phyloP scores from a whole-genome alignment of 306 rosid genomes.

The Mucuna pruriens region DNA sequence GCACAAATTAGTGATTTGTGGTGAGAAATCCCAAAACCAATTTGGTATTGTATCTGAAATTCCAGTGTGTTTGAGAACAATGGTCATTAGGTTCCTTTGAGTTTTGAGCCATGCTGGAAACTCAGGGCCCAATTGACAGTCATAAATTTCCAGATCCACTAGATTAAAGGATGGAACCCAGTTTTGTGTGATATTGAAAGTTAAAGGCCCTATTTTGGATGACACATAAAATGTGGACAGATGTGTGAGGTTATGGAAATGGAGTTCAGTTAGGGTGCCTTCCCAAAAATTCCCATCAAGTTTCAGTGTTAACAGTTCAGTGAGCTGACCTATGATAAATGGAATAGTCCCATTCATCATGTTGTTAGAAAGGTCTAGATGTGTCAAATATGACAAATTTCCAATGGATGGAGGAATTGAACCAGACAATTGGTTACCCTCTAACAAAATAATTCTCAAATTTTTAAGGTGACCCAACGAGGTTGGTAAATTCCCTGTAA shows the following conservation, averaged over 20 bases:
- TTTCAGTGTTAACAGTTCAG: background rate
- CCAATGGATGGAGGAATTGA: background rate
- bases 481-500: background rate
- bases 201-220: background rate
- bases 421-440: background rate
- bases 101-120: background rate
- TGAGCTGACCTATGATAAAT: background rate
- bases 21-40: background rate
- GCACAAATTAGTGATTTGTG: background rate
- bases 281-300: slow-evolving; percentile 1
- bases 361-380: background rate
- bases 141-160: background rate
- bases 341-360: background rate
- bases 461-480: background rate
- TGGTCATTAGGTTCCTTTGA: background rate
- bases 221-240: background rate
- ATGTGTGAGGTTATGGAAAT: background rate
- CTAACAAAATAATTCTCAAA: background rate
- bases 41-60: background rate
- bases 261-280: background rate
- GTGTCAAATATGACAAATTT: background rate
- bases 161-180: background rate
- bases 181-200: background rate
- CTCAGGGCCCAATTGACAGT: background rate
- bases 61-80: background rate